Percentiles rank a stretch among this genome's conserved stretches.
Conservation (phyloP, 208 protist genomes). For the Leishmania gerbilli region DNA sequence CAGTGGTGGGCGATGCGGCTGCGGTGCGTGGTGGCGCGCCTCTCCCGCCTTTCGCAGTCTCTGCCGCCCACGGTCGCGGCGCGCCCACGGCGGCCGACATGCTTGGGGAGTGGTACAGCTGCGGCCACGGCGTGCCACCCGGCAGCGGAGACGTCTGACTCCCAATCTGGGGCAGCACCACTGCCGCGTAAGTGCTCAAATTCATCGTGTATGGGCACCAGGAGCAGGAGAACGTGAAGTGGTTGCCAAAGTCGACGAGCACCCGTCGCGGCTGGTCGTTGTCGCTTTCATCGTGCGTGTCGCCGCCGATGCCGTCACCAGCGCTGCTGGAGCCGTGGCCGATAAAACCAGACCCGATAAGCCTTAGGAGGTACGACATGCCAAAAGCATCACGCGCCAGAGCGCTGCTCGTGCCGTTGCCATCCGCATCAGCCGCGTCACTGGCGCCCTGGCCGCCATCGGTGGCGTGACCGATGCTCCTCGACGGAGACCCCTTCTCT, state of each 20-base stretch:
- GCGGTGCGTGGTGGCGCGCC: background rate
- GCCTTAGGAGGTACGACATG: slow-evolving; percentile 22
- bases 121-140: slow-evolving; percentile 23
- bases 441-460: background rate
- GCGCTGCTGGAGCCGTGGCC: background rate
- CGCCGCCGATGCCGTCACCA: background rate
- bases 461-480: background rate
- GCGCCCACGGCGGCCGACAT: slow-evolving; percentile 9
- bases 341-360: slow-evolving; percentile 17
- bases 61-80: background rate
- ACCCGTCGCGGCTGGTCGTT: slow-evolving; percentile 21
- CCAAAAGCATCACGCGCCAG: slow-evolving; percentile 12
- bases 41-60: background rate
- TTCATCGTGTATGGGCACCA: slow-evolving; percentile 32
- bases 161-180: slow-evolving; percentile 24
- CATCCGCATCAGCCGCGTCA: background rate
- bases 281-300: background rate
- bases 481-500: background rate
- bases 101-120: slow-evolving; percentile 25
- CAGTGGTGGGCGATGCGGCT: background rate
- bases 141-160: slow-evolving; percentile 24
- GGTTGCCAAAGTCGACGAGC: slow-evolving; percentile 33
- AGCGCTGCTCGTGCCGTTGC: background rate
- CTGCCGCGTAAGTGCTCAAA: slow-evolving; percentile 19
- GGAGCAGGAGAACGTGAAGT: slow-evolving; percentile 25